Conservation (phyloP, 2,329 filamentous ascomycete species). For the Cladosporium sp. region DNA sequence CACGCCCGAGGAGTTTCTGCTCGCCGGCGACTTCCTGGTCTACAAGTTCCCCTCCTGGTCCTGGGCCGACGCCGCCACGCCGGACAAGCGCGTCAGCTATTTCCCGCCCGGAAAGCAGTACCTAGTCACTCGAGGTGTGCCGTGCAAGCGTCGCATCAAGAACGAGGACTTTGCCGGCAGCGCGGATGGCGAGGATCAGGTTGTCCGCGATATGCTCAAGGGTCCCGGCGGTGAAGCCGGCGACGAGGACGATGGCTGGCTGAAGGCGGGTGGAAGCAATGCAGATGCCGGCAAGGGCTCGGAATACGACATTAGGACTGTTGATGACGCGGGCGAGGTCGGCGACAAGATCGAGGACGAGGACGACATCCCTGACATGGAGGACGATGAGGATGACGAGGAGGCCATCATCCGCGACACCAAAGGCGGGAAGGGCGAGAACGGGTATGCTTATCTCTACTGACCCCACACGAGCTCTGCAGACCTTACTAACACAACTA, state of each 20-base stretch:
- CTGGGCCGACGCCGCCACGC: constrained; percentile 84
- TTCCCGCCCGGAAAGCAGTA: constrained; percentile 90
- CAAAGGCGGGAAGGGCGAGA: constrained; percentile 42
- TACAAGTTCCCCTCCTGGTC: constrained; percentile 99
- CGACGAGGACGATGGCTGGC: constrained; percentile 76
- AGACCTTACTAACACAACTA: constrained; percentile 22
- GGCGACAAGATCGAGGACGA: constrained; percentile 67
- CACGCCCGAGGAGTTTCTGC: constrained; percentile 93
- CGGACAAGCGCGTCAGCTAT: constrained; percentile 69
- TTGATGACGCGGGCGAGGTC: constrained; percentile 83
- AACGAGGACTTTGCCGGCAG: constrained; percentile 91
- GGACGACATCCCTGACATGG: constrained; percentile 94
- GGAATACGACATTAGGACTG: constrained; percentile 75
- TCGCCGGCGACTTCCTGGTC: constrained; percentile 92
- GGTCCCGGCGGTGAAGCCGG: constrained; percentile 40
- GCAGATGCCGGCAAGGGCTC: constrained; percentile 31
- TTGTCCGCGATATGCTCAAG: constrained; percentile 71
- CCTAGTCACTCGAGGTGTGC: constrained; percentile 87
- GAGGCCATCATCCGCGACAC: constrained; percentile 90
- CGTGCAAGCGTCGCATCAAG: constrained; percentile 75
- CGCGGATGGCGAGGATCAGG: constrained; percentile 75
- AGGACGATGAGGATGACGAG: constrained; percentile 88
- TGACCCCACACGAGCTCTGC: background rate
- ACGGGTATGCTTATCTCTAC: constrained; percentile 44
- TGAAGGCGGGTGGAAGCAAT: constrained; percentile 77